Evolutionary conservation across 1,284 basidiomycete genomes (phyloP).

Genomic region (Meira nashicola): DNA sequence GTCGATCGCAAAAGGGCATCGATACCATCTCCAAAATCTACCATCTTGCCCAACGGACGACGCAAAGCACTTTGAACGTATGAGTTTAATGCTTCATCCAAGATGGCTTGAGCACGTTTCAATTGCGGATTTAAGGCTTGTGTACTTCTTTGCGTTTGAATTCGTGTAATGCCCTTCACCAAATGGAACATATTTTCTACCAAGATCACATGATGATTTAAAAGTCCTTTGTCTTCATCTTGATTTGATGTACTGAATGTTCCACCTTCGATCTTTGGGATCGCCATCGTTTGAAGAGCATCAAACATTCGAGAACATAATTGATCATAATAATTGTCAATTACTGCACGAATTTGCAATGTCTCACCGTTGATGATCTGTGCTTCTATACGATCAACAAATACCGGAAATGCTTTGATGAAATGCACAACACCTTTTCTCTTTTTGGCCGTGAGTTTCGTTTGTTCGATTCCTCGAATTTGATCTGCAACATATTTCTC

Average conservation of each 20-base stretch:
- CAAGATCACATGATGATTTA: slow-evolving; percentile 92
- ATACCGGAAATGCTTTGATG: slow-evolving; percentile 80
- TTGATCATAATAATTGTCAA: slow-evolving; percentile 79
- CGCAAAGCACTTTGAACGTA: slow-evolving; percentile 85
- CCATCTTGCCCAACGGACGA: slow-evolving; percentile 77
- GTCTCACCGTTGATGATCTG: slow-evolving; percentile 65
- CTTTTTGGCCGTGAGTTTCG: slow-evolving; percentile 84
- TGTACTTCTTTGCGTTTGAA: slow-evolving; percentile 51
- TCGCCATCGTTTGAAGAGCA: slow-evolving; percentile 75
- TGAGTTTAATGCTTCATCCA: slow-evolving; percentile 76
- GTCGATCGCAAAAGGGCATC: slow-evolving; percentile 78
- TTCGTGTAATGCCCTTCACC: slow-evolving; percentile 69
- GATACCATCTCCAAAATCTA: slow-evolving; percentile 89
- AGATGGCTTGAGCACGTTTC: slow-evolving; percentile 72
- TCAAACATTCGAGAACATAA: slow-evolving; percentile 87
- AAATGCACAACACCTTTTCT: slow-evolving; percentile 88
- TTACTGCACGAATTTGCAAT: slow-evolving; percentile 70
- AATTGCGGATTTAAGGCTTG: slow-evolving; percentile 63
- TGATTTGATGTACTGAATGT: slow-evolving; percentile 72
- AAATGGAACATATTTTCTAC: slow-evolving; percentile 97
- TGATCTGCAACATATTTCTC: slow-evolving; percentile 61
- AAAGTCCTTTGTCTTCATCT: slow-evolving; percentile 76
- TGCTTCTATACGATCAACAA: slow-evolving; percentile 75
- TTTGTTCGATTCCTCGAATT: slow-evolving; percentile 71
- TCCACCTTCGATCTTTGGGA: slow-evolving; percentile 1